phyloP scores from a whole-genome alignment of 2,329 filamentous ascomycete species.

The Fusarium nurragi region DNA sequence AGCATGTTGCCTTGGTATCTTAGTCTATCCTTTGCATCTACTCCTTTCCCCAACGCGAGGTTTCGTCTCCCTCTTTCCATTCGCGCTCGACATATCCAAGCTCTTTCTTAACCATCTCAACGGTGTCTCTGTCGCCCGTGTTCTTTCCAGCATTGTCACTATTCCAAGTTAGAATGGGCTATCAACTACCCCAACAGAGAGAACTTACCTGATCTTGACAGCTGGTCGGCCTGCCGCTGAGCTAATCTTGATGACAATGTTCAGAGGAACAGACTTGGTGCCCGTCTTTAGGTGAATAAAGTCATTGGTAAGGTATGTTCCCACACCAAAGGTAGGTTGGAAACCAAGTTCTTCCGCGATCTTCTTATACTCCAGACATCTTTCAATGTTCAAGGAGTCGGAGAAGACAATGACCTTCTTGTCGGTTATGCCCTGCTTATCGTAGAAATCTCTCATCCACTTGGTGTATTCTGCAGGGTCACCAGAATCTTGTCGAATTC shows the following conservation, averaged over 20 bases:
- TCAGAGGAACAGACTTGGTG: constrained; percentile 88
- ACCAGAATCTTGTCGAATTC: constrained; percentile 90
- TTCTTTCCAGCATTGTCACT: constrained; percentile 92
- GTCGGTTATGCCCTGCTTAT: constrained; percentile 75
- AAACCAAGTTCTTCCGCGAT: constrained; percentile 84
- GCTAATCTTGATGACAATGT: constrained; percentile 97
- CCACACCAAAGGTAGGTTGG: constrained; percentile 89
- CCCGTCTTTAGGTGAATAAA: constrained; percentile 77
- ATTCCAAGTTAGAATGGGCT: constrained; percentile 20
- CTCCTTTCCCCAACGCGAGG: constrained; percentile 76
- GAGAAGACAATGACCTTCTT: constrained; percentile 95
- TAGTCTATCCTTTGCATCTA: constrained; percentile 20
- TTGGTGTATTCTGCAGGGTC: constrained; percentile 83
- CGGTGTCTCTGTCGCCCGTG: constrained; percentile 82
- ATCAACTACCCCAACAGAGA: background rate
- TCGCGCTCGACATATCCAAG: constrained; percentile 87
- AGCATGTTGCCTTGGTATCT: constrained; percentile 23
- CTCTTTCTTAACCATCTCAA: constrained; percentile 83
- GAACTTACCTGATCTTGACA: constrained; percentile 79
- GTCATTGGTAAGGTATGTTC: constrained; percentile 96
- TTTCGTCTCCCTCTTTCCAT: constrained; percentile 88
- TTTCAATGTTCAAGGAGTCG: constrained; percentile 90
- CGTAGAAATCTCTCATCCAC: constrained; percentile 83
- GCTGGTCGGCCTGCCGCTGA: constrained; percentile 83
- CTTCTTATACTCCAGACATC: constrained; percentile 88